phyloP scores from a whole-genome alignment of 805 yeast species.

The Tetrapisispora fleetii region DNA sequence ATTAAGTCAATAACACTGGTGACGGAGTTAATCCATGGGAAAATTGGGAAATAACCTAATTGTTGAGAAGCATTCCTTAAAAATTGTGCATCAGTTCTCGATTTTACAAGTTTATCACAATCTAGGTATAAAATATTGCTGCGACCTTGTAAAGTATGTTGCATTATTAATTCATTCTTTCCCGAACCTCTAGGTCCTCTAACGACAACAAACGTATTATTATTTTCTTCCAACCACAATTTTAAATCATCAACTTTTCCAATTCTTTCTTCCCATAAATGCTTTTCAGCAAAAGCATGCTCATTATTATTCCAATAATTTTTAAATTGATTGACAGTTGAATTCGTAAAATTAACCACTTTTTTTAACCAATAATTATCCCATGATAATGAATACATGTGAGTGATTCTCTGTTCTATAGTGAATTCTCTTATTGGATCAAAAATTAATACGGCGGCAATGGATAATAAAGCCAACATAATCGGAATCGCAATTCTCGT shows the following conservation, averaged over 20 bases:
- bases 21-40: conserved; percentile 81
- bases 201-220: conserved; percentile 81
- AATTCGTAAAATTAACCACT: conserved; percentile 30
- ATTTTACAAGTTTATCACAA: conserved; percentile 65
- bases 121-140: conserved; percentile 59
- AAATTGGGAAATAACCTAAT: conserved; percentile 86
- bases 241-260: conserved; percentile 59
- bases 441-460: conserved; percentile 73
- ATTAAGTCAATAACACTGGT: conserved; percentile 74
- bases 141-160: conserved; percentile 52
- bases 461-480: conserved; percentile 67
- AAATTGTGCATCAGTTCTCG: conserved; percentile 64
- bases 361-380: conserved; percentile 32
- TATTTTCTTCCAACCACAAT: conserved; percentile 78
- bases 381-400: conserved; percentile 42
- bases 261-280: conserved; percentile 61
- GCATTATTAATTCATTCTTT: conserved; percentile 66
- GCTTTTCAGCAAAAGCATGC: conserved; percentile 16
- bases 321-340: conserved; percentile 31
- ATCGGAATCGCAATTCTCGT: conserved; percentile 77
- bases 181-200: conserved; percentile 97
- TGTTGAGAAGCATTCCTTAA: conserved; percentile 61
- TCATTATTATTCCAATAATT: conserved; percentile 29
- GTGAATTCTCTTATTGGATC: conserved; percentile 87
- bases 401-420: conserved; percentile 63